These are phyloP conservation scores for Monosporozyma unispora DNA, from an alignment of 805 yeast species.

Conservation along the genomic window DNA sequence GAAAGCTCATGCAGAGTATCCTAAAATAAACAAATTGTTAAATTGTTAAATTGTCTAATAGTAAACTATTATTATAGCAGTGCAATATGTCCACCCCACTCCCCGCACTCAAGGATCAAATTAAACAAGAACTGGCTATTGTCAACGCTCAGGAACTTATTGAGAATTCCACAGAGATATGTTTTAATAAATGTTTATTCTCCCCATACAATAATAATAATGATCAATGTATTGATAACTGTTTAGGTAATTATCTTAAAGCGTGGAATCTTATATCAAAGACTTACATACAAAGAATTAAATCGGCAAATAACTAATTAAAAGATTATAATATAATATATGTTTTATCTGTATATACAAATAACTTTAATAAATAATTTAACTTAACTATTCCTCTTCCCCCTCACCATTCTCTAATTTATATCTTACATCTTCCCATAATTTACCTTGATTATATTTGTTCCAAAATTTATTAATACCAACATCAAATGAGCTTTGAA, in stretches of 20 bases:
- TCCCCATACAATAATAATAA: slow-evolving; percentile 54
- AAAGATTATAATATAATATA: no score
- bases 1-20: no score
- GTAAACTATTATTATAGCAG: no score
- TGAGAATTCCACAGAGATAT: slow-evolving; percentile 74
- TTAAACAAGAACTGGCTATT: slow-evolving; percentile 78
- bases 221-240: slow-evolving; percentile 61
- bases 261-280: slow-evolving; percentile 83
- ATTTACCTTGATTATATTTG: slow-evolving; percentile 72
- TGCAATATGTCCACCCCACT: slow-evolving; percentile 37
- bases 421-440: slow-evolving; percentile 70
- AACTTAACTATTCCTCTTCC: slow-evolving; percentile 42
- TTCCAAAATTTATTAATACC: slow-evolving; percentile 65
- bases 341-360: neutral
- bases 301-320: slow-evolving; percentile 32
- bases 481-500: slow-evolving; percentile 68
- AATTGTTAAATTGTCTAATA: neutral
- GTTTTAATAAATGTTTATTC: slow-evolving; percentile 69
- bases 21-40: neutral
- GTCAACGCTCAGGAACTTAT: slow-evolving; percentile 86
- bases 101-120: slow-evolving; percentile 54
- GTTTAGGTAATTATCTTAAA: slow-evolving; percentile 81
- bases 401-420: slow-evolving; percentile 48
- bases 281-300: slow-evolving; percentile 68
- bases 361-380: neutral